Evolutionary conservation across 208 protist species (phyloP), one percentile per base, ranked within the genome.

Genomic region (Leptomonas seymouri): DNA sequence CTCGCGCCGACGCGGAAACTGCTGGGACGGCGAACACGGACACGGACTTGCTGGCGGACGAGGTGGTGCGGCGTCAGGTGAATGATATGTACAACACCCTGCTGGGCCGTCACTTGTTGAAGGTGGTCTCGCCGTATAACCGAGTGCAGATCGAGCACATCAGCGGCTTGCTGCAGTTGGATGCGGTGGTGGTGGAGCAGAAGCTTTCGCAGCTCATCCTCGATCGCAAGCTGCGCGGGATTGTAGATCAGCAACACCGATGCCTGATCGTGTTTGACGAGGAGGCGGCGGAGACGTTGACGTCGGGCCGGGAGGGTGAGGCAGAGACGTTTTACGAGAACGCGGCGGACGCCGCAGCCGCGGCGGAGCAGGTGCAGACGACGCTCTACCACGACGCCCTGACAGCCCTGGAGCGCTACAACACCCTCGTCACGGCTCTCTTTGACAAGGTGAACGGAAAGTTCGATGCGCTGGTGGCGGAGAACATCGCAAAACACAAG

Each of bases 181-280:
- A 94, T 31, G 82, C 62, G 25, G 82, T 76, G 42, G 61, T 78
- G 14, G 82, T 97, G 41, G 91, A 97, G 85, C 78, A 78, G 41
- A 89, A 84, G 45, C 81, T 99, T 0, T 99, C 98, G 27, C 96
- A 99, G 74, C 99, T 99, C 78, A 99, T 99, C 71, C 83, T 99
- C 0, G 99, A 99, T 82, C 93, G 98, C 44, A 98, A 99, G 78
- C 90, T 99, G 48, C 70, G 77, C 42, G 99, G 98, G 15, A 96
- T 96, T 39, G 89, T 97, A 14, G 94, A 97, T 46, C 91, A 97
- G 73, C 83, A 93, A 62, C 83, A 93, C 60, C 78, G 88, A 42
- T 98, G 94, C 63, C 82, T 99, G 1, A 86, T 98, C n/a, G 78
- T 98, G 9, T 98, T 98, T 61, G 94, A 98, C 34, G 90, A 93